Evolutionary conservation across 345 rosid species (phyloP).

Genomic region (Brassica napus): Da-Ae NC_063434.1:12879501-12880000

Average conservation of each 20-base stretch:
- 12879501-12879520: too few species aligned
- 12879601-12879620: not conserved
- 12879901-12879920: conserved; percentile 52
- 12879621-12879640: not conserved
- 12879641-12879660: not conserved
- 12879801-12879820: not conserved
- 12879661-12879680: too few species aligned
- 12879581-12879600: not conserved
- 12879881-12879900: conserved; percentile 37
- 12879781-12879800: not conserved
- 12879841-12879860: not conserved
- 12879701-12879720: too few species aligned
- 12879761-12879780: not conserved
- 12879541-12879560: not conserved
- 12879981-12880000: not conserved
- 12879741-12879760: not conserved
- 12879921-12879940: conserved; percentile 48
- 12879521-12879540: not conserved
- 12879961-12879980: conserved; percentile 28
- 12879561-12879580: not conserved
- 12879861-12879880: conserved; percentile 43
- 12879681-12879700: too few species aligned
- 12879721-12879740: not conserved
- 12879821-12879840: not conserved
- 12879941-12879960: conserved; percentile 12